Base-by-base conservation (phyloP, 2,329 filamentous ascomycete species). In the Lithohypha guttulata region DNA sequence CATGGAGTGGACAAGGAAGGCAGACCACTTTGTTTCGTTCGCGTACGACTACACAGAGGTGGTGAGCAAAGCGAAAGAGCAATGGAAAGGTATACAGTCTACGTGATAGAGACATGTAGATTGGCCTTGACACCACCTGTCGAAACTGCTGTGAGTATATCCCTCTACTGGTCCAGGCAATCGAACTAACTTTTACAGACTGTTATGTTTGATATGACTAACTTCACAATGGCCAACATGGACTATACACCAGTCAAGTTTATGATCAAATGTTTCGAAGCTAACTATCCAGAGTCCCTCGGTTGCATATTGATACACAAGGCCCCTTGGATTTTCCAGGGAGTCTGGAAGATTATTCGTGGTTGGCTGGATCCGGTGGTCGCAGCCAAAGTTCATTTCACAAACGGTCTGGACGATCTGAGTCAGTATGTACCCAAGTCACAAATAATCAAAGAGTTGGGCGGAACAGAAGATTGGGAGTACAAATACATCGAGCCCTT, bases 221-320 rank as follows among this genome's bases (percentile, higher is more conserved):
- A 80, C 46, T 96, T 96, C 59, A 83, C 82, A 13, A 71, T 96
- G 65, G 81, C 87, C 11, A 98, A 98, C 62, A 96, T 98, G 91
- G 91, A 98, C 60, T 96, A 96, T 59, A 76, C 83, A 0, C 89
- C 91, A 1, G 84, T 98, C 42, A 98, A 94, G 56, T 98, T 96
- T 64, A 95, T 98, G 81, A 95, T 98, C 61, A 93, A 94, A 62
- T 94, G 87, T 60, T 98, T 98, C 56, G 91, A 98, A 65, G 91
- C 91, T 44, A 96, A 98, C 59, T 98, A 96, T 53, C 91, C 91
- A 1, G 91, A 98, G 60, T 89, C 78, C 33, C 71, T 98, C 1
- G 91, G 89, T 19, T 73, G 81, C 2, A 84, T 96, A 2, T 73
- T 96, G 31, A 84, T 98, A 25, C 91, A 98, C 68, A 94, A 94